These are phyloP conservation scores for Fusarium brachygibbosum DNA, from an alignment of 2,329 filamentous ascomycete species.

Conservation along the genomic window DNA sequence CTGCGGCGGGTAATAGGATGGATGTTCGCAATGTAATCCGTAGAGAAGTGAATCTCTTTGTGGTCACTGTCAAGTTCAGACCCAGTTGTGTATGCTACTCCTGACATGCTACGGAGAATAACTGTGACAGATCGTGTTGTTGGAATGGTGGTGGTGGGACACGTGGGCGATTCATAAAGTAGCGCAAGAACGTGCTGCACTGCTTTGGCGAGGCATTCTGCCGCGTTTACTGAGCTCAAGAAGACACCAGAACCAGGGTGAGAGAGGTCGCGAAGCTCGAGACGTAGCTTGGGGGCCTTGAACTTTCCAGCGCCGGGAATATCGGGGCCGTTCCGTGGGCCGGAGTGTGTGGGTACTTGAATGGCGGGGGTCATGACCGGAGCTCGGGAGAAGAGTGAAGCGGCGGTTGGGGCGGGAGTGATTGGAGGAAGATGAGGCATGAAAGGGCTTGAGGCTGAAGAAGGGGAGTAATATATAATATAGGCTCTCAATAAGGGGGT, in stretches of 20 bases:
- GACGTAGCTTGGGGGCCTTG: constrained; percentile 67
- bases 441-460: constrained; percentile 18
- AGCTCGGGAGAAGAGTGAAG: constrained; percentile 40
- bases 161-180: constrained; percentile 72
- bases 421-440: constrained; percentile 47
- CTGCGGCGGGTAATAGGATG: constrained; percentile 57
- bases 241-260: constrained; percentile 76
- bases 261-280: constrained; percentile 70
- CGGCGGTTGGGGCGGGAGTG: constrained; percentile 44
- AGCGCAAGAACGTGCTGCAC: constrained; percentile 76
- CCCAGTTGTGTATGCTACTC: constrained; percentile 91
- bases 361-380: constrained; percentile 50
- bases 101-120: constrained; percentile 81
- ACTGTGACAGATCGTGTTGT: constrained; percentile 89
- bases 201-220: constrained; percentile 71
- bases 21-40: constrained; percentile 76
- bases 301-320: constrained; percentile 50
- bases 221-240: constrained; percentile 73
- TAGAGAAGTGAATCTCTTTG: constrained; percentile 92
- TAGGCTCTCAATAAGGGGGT: neutral
- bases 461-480: neutral
- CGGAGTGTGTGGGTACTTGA: constrained; percentile 37
- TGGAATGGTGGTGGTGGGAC: constrained; percentile 60
- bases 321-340: constrained; percentile 31
- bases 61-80: constrained; percentile 84